phyloP scores from a whole-genome alignment of 106 monocot genomes.

The Apostasia shenzhenica region DNA sequence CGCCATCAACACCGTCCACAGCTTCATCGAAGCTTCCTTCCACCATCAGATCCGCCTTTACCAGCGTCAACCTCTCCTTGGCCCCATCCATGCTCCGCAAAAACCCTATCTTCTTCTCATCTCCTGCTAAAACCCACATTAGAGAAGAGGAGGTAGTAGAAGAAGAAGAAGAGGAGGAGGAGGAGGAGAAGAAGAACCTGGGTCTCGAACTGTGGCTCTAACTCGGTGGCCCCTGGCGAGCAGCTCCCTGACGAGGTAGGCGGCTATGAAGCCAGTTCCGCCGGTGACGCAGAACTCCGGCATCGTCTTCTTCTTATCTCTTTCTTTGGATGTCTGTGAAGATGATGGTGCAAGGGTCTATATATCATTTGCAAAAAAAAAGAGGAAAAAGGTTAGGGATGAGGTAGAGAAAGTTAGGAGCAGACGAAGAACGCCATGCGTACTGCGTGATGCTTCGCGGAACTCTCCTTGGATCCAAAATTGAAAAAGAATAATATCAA shows the following conservation, averaged over 20 bases:
- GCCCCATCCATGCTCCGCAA: constrained; percentile 63
- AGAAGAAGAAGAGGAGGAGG: neutral
- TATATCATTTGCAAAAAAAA: too few relatives aligned
- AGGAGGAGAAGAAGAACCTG: constrained; percentile 22
- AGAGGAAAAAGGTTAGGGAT: too few relatives aligned
- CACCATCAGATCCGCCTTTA: constrained; percentile 70
- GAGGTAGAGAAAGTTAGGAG: too few relatives aligned
- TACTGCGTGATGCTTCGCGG: too few relatives aligned
- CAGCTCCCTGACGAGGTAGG: constrained; percentile 54
- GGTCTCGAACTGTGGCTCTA: constrained; percentile 82
- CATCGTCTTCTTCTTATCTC: constrained; percentile 23
- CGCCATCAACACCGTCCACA: constrained; percentile 76
- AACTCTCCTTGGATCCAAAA: too few relatives aligned
- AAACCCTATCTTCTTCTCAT: constrained; percentile 58
- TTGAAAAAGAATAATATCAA: too few relatives aligned
- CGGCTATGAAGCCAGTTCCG: constrained; percentile 79
- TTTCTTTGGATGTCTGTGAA: neutral
- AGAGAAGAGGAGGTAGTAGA: neutral
- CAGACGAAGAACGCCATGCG: too few relatives aligned
- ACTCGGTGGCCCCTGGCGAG: constrained; percentile 63
- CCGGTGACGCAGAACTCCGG: constrained; percentile 86
- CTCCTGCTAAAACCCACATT: constrained; percentile 16
- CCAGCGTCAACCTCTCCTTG: constrained; percentile 55
- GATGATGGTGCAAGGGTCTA: too few relatives aligned
- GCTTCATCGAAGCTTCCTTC: constrained; percentile 81